A percentile compares a stretch with the other conserved stretches of the same genome.
These are phyloP conservation scores for Colletotrichum sp. DNA, from an alignment of 2,329 filamentous ascomycete species.

Conservation along the genomic window DNA sequence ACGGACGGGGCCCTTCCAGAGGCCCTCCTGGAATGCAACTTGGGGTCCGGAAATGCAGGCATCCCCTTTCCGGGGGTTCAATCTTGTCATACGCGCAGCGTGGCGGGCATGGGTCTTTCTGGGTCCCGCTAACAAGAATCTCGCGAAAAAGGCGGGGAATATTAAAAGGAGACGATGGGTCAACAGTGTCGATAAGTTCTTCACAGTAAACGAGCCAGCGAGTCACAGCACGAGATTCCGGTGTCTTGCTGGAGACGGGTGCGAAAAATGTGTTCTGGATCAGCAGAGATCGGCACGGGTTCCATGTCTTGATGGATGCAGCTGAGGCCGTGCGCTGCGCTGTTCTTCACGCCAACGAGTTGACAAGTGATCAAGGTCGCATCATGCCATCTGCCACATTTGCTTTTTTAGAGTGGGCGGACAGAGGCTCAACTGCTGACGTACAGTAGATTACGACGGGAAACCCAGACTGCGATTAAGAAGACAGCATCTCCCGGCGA, in stretches of 20 bases:
- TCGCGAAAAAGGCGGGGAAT: not conserved
- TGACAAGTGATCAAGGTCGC: not conserved
- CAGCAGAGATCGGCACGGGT: not conserved
- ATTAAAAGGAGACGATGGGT: not conserved
- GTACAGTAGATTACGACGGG: not conserved
- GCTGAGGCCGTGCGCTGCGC: not conserved
- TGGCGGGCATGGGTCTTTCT: not conserved
- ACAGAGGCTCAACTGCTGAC: not conserved
- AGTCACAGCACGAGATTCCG: not conserved
- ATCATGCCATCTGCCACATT: not conserved
- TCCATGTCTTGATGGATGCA: not conserved
- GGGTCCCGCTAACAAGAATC: not conserved
- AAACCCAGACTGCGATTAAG: not conserved
- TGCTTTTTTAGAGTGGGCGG: not conserved
- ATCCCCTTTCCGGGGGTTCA: not conserved
- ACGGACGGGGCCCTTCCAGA: not conserved
- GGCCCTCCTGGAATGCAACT: not conserved
- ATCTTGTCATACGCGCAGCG: not conserved
- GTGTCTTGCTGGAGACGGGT: not conserved
- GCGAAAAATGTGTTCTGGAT: not conserved
- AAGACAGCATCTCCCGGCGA: not conserved
- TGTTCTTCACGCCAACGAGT: not conserved
- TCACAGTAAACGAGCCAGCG: not conserved
- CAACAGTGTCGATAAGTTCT: not conserved
- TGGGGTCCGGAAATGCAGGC: not conserved